A percentile compares a stretch with the other conserved stretches of the same genome.
Evolutionary conservation across 1,284 basidiomycete genomes (phyloP).

Genomic region (Apiotrichum porosum): DNA sequence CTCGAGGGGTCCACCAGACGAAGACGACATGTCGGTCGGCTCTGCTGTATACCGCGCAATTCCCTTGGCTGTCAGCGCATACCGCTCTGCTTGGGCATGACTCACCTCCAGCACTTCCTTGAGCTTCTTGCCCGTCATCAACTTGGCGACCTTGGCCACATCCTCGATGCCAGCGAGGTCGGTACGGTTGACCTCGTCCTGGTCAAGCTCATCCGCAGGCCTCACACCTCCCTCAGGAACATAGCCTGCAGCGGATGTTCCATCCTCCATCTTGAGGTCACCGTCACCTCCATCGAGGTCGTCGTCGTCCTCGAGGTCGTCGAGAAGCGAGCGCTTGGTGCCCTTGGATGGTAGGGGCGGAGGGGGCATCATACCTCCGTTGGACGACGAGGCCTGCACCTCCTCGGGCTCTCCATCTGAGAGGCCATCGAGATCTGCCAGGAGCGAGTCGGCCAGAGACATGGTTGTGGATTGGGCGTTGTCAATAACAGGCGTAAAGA

Average conservation of each 20-base stretch:
- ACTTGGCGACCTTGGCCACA: slow-evolving; percentile 77
- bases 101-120: slow-evolving; percentile 72
- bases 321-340: slow-evolving; percentile 11
- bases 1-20: slow-evolving; percentile 63
- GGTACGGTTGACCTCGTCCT: slow-evolving; percentile 86
- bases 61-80: slow-evolving; percentile 56
- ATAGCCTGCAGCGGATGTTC: slow-evolving; percentile 51
- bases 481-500: too few relatives aligned
- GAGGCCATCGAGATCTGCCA: slow-evolving; percentile 49
- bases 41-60: slow-evolving; percentile 77
- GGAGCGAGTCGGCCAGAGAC: slow-evolving; percentile 49
- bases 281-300: slow-evolving; percentile 23
- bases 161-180: slow-evolving; percentile 77
- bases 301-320: slow-evolving; percentile 14
- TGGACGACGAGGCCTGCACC: slow-evolving; percentile 20
- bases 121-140: slow-evolving; percentile 82
- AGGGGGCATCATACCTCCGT: slow-evolving; percentile 9
- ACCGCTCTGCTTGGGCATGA: too few relatives aligned
- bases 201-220: slow-evolving; percentile 89
- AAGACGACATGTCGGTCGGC: slow-evolving; percentile 68
- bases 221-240: slow-evolving; percentile 83
- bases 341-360: slow-evolving; percentile 6
- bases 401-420: slow-evolving; percentile 42
- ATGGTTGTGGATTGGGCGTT: slow-evolving; percentile 28
- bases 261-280: slow-evolving; percentile 40